phyloP scores from a whole-genome alignment of 345 rosid genomes.

The Populus davidiana region DNA sequence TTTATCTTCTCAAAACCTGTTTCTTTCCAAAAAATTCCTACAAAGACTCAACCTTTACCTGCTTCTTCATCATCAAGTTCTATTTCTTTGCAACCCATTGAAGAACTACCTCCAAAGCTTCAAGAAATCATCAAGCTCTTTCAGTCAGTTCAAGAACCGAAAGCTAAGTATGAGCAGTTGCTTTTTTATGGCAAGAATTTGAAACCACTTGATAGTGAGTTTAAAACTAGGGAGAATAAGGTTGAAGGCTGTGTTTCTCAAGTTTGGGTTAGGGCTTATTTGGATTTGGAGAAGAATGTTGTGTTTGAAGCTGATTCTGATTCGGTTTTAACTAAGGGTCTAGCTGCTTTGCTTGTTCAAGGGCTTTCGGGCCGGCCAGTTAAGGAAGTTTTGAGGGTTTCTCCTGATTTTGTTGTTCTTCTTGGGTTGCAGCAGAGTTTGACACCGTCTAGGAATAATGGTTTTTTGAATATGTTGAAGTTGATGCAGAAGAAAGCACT shows the following conservation, averaged over 20 bases:
- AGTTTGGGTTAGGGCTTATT: constrained; percentile 92
- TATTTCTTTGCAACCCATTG: constrained; percentile 55
- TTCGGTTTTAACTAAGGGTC: constrained; percentile 73
- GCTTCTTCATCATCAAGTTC: constrained; percentile 39
- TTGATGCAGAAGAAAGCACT: constrained; percentile 89
- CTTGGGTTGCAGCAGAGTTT: constrained; percentile 86
- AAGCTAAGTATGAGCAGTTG: constrained; percentile 82
- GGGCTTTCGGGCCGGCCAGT: constrained; percentile 78
- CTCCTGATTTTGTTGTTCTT: constrained; percentile 72
- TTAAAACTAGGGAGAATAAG: constrained; percentile 74
- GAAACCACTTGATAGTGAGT: constrained; percentile 61
- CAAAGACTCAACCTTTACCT: constrained; percentile 14
- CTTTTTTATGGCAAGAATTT: constrained; percentile 73
- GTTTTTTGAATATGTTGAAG: constrained; percentile 87
- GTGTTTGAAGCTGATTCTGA: constrained; percentile 91
- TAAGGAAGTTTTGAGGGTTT: constrained; percentile 64
- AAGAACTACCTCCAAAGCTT: constrained; percentile 83
- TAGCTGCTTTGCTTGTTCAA: constrained; percentile 84
- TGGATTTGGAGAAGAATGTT: constrained; percentile 58
- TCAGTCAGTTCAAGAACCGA: constrained; percentile 74
- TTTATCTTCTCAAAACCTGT: constrained; percentile 27
- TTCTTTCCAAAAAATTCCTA: constrained; percentile 40
- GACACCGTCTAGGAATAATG: constrained; percentile 83
- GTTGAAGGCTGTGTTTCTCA: constrained; percentile 93
- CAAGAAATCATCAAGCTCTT: constrained; percentile 75